Conservation (phyloP, 129 eudicot genomes). For the Silybum marianum region DNA sequence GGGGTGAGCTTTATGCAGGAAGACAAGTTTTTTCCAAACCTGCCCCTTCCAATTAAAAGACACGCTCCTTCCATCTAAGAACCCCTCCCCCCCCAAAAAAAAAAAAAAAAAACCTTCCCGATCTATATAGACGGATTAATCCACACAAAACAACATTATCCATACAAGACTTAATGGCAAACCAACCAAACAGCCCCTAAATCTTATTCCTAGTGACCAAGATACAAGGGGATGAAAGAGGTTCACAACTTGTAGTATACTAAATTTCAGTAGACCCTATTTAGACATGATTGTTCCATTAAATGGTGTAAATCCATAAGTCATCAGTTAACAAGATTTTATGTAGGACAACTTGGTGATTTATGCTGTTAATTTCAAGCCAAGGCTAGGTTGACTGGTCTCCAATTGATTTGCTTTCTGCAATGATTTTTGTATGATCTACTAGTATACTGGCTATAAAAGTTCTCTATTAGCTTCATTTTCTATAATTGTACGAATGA, state of each 20-base stretch:
- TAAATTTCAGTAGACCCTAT: no score
- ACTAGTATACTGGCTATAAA: not conserved
- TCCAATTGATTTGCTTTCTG: not conserved
- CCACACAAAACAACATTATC: no score
- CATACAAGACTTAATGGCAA: no score
- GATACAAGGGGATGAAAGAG: not conserved
- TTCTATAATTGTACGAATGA: not conserved
- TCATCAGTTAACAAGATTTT: not conserved
- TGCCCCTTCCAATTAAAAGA: no score
- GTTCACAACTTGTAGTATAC: not conserved
- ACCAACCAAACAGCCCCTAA: no score
- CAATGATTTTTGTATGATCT: not conserved
- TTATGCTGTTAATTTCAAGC: not conserved
- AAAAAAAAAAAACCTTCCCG: no score
- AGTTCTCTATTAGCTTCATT: not conserved
- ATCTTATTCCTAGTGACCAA: not conserved
- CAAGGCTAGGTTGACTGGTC: not conserved
- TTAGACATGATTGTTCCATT: not conserved
- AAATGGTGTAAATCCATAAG: not conserved
- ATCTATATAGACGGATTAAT: no score
- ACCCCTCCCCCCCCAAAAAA: no score
- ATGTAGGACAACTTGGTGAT: not conserved
- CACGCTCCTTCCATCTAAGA: no score
- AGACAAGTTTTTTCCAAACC: no score
- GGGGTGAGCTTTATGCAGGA: no score